Base-by-base conservation (phyloP, 306 rosid genomes). In the Cicer chorassanicum region DNA sequence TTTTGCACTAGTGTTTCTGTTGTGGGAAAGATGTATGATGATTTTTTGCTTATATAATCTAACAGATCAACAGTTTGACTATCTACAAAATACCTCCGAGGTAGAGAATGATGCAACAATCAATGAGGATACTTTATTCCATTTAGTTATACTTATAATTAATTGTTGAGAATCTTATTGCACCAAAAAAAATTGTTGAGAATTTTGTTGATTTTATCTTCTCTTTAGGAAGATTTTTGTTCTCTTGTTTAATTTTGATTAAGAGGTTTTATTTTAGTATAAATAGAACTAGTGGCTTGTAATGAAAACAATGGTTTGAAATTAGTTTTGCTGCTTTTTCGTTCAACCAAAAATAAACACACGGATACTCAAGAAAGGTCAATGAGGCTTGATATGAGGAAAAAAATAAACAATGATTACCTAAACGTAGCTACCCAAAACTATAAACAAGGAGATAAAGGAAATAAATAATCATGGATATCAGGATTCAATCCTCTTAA, bases 1-100 rank as follows among this genome's bases (percentile, higher is more conserved):
- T 65, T 80, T 56, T 73, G 39, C 40, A 19, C 65, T 57, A 55
- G 46, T 46, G 21, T 45, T 73, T 46, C 51, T 48, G 34, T 66
- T 39, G 16, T 10, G 34, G 8, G 62, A 13, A 67, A 65, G 69
- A 6, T 46, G 55, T 66, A 67, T 59, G 18, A 15, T 64, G 39
- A 36, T 41, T 44, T 51, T 38, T 62, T 18, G 7, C 9, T 67
- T 39, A 2, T 59, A 59, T 7, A 59, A 19, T 56, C 14, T 59
- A 57, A 59, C 9, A 34, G 51, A 60, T 8, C 34, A 57, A 59
- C 9, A 29, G 51, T 69, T 60, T 48, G 40, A 6, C 50, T 18
- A 36, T 15, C 12, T 41, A 71, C 7, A 4, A 53, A 41, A 41
- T 71, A 12, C 42, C 42, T 55, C 8, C 0, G 24, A 61, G 63